phyloP scores from a whole-genome alignment of 768 basidiomycete species.

The Psilocybe sp. region DNA sequence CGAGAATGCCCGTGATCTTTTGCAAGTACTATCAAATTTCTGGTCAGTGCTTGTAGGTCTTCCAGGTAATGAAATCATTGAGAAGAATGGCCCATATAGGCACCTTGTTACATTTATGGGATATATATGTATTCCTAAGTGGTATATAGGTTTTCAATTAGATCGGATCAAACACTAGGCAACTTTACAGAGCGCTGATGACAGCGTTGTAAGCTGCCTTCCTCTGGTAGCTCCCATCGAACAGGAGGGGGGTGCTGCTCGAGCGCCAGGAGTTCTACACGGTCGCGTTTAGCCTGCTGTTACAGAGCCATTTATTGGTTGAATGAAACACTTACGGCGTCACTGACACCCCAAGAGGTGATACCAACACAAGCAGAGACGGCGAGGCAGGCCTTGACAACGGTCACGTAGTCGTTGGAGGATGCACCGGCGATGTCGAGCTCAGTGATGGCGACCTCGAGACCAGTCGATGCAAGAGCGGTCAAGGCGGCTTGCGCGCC shows the following conservation, averaged over 20 bases:
- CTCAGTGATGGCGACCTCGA: conserved; percentile 48
- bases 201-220: conserved; percentile 39
- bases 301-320: not conserved
- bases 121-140: too few relatives aligned
- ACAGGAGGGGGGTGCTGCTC: conserved; percentile 40
- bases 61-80: too few relatives aligned
- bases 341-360: conserved; percentile 49
- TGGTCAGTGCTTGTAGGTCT: too few relatives aligned
- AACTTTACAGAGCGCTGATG: conserved; percentile 16
- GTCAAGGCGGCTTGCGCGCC: conserved; percentile 42
- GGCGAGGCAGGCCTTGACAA: conserved; percentile 43
- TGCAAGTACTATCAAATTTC: too few relatives aligned
- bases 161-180: too few relatives aligned
- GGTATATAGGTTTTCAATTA: too few relatives aligned
- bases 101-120: too few relatives aligned
- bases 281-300: not conserved
- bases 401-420: conserved; percentile 41
- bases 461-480: conserved; percentile 37
- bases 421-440: conserved; percentile 37
- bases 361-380: conserved; percentile 39
- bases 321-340: conserved; percentile 28
- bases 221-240: conserved; percentile 42
- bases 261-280: conserved; percentile 45
- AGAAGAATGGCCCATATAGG: too few relatives aligned
- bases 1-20: too few relatives aligned